These are phyloP conservation scores for Gracilaria vermiculophylla DNA, from an alignment of 23 red algal genomes.

Conservation along the genomic window DNA sequence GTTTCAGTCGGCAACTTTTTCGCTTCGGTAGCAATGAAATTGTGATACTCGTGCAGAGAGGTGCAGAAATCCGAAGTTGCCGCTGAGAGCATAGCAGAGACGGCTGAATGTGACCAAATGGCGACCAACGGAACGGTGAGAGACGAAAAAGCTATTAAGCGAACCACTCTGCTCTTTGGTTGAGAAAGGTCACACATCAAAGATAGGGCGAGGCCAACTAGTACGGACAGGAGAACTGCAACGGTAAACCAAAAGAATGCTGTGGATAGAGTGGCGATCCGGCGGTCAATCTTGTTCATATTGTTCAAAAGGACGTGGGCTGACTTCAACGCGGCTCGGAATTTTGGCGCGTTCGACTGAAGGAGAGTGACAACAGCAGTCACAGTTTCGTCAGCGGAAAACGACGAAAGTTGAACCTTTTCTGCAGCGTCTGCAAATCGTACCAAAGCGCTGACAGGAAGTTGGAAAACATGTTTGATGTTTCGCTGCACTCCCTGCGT, in stretches of 20 bases:
- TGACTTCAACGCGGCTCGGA: background rate
- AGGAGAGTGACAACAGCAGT: background rate
- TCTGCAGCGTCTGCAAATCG: background rate
- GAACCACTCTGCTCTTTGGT: background rate
- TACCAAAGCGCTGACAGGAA: background rate
- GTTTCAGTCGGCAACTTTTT: background rate
- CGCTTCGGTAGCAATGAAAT: background rate
- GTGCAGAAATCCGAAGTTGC: slow-evolving; percentile 39
- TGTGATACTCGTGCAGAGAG: slow-evolving; percentile 15
- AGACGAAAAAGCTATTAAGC: slow-evolving; percentile 1
- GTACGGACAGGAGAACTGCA: background rate
- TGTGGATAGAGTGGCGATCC: background rate
- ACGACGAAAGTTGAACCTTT: slow-evolving; percentile 12
- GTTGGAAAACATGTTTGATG: background rate
- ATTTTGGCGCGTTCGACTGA: background rate
- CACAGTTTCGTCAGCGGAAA: background rate
- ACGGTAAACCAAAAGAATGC: slow-evolving; percentile 27
- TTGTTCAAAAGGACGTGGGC: background rate
- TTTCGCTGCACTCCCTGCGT: background rate
- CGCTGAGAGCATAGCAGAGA: slow-evolving; percentile 25
- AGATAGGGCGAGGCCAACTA: slow-evolving; percentile 8
- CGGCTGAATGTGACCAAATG: slow-evolving; percentile 27
- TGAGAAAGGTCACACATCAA: slow-evolving; percentile 30
- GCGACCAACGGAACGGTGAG: slow-evolving; percentile 24
- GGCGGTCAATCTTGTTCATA: slow-evolving; percentile 25